Percentiles rank a stretch among this genome's conserved stretches.
Evolutionary conservation across 805 yeast genomes (phyloP).

Genomic region (Saccharomyces eubayanus): DNA sequence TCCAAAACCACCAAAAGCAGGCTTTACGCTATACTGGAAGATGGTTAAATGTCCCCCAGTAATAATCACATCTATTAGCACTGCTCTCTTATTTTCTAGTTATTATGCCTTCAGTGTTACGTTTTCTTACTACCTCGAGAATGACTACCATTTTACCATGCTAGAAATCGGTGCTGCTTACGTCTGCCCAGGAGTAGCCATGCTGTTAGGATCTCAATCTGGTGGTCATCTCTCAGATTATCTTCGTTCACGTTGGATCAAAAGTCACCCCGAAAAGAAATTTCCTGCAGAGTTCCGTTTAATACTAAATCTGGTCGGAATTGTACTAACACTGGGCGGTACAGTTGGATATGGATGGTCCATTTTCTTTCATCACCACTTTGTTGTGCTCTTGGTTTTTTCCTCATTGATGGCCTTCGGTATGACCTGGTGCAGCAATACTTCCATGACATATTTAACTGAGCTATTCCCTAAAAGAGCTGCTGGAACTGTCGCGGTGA

Average conservation of each 20-base stretch:
- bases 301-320: constrained; percentile 37
- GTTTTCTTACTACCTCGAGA: constrained; percentile 35
- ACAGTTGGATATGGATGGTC: constrained; percentile 49
- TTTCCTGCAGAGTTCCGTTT: constrained; percentile 41
- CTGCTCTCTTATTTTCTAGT: constrained; percentile 45
- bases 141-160: constrained; percentile 32
- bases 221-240: constrained; percentile 44
- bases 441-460: constrained; percentile 45
- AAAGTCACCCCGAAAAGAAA: constrained; percentile 22
- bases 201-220: constrained; percentile 40
- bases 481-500: constrained; percentile 46
- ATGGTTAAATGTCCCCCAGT: constrained; percentile 39
- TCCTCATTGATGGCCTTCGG: constrained; percentile 44
- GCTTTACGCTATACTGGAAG: constrained; percentile 31
- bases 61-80: constrained; percentile 37
- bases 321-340: constrained; percentile 37
- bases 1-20: constrained; percentile 42
- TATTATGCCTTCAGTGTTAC: constrained; percentile 48
- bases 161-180: constrained; percentile 39
- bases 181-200: constrained; percentile 45
- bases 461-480: constrained; percentile 44
- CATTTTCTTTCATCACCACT: constrained; percentile 32
- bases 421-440: constrained; percentile 47
- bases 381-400: constrained; percentile 36
- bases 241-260: constrained; percentile 26